Base-by-base conservation (phyloP, 176 grass and related monocot genomes). In the Rhynchospora pubera region DNA sequence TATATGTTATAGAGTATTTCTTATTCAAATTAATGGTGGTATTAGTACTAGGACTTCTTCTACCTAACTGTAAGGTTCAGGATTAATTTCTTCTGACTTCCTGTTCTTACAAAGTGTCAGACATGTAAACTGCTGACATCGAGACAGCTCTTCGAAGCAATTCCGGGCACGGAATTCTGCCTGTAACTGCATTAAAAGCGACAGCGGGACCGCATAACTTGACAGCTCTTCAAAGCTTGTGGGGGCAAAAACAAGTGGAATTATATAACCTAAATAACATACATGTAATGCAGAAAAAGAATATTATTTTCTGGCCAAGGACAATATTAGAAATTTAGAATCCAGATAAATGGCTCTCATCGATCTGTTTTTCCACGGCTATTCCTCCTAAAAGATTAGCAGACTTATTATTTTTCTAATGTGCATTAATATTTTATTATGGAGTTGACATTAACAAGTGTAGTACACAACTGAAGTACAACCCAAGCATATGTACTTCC, bases 381-480 rank as follows among this genome's bases (percentile, higher is more conserved):
- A 39, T 5, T 5, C 21, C 70, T 74, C 21, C 19, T 52, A 52
- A 74, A 28, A 52, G 46, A 51, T 52, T 14, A 28, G 32, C 0
- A 15, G 52, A 74, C 5, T 74, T 13, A 52, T 74, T 22, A 52
- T 52, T 74, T 74, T 51, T 74, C 32, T 28, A 74, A 15, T 73
- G 44, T 73, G 4, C 11, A 74, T 26, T 53, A 52, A 8, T 74
- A 14, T 52, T 46, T 74, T 24, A 74, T 52, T 52, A 74, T 74
- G 26, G 46, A 74, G 70, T 74, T 74, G 70, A 74, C 70, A 51
- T 74, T 51, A 74, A 52, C n/a, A 74, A 74, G 46, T 74, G 70
- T n/a, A 74, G 70, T 74, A 74, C 70, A 74, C 46, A 51, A 74
- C 46, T 72, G 69, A 50, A 74, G 69, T 74, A 74, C 70, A 74